phyloP scores from a whole-genome alignment of 495 filamentous ascomycete genomes.

The Parachaetomium inaequale region DNA sequence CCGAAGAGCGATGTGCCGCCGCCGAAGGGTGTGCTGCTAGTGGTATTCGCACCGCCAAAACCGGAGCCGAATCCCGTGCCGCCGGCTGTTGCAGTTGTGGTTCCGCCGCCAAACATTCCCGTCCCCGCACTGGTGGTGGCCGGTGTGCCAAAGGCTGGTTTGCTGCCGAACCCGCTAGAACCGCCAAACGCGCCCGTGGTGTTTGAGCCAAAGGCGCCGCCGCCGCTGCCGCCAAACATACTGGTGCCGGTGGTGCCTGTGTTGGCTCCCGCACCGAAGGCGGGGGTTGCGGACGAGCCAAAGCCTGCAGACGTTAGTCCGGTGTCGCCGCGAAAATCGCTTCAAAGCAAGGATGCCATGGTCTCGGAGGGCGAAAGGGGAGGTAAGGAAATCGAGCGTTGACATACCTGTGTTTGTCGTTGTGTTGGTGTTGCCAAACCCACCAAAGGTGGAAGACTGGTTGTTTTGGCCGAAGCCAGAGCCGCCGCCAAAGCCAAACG shows the following conservation, averaged over 20 bases:
- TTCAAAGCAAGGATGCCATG: not conserved
- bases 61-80: slow-evolving; percentile 47
- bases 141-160: slow-evolving; percentile 29
- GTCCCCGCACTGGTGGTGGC: slow-evolving; percentile 34
- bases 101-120: slow-evolving; percentile 43
- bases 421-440: slow-evolving; percentile 56
- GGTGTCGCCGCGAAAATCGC: slow-evolving; percentile 1
- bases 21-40: slow-evolving; percentile 48
- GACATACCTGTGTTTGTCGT: slow-evolving; percentile 45
- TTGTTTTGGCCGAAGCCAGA: slow-evolving; percentile 58
- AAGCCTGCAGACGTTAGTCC: slow-evolving; percentile 39
- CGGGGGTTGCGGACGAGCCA: slow-evolving; percentile 38
- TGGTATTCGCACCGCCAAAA: slow-evolving; percentile 46
- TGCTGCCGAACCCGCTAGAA: slow-evolving; percentile 33
- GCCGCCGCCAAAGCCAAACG: slow-evolving; percentile 47
- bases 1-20: slow-evolving; percentile 48
- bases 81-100: slow-evolving; percentile 36
- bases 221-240: slow-evolving; percentile 47
- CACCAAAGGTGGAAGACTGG: slow-evolving; percentile 53
- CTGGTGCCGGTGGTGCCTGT: slow-evolving; percentile 36
- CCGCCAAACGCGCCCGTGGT: slow-evolving; percentile 44
- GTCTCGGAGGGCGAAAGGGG: slow-evolving; percentile 6
- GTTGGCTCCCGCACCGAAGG: slow-evolving; percentile 46
- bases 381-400: slow-evolving; percentile 3
- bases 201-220: slow-evolving; percentile 38